These are phyloP conservation scores for Flaveria trinervia DNA, from an alignment of 129 eudicot genomes.

Conservation along the genomic window DNA sequence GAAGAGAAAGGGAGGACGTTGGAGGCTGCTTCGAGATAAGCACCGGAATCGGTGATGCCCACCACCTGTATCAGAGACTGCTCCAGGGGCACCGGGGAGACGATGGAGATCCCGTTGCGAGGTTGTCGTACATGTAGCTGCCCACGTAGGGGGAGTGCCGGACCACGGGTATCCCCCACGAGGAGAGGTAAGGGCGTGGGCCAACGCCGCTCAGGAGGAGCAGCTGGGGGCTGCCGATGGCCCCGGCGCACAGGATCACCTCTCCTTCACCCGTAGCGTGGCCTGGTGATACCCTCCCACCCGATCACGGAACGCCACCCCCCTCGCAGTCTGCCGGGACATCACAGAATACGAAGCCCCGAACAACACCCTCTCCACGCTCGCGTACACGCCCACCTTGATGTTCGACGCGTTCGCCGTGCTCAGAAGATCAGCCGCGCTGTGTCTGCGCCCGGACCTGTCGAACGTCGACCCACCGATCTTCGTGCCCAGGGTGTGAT, in stretches of 20 bases:
- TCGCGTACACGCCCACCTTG: constrained; percentile 59
- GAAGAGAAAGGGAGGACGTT: constrained; percentile 61
- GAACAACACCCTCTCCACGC: constrained; percentile 59
- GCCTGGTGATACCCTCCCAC: constrained; percentile 61
- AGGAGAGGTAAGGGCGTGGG: constrained; percentile 75
- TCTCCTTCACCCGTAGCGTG: constrained; percentile 61
- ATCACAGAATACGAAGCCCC: constrained; percentile 38
- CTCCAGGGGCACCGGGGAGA: constrained; percentile 70
- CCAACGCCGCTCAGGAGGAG: constrained; percentile 80
- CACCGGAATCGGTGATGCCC: constrained; percentile 71
- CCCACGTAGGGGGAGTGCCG: constrained; percentile 77
- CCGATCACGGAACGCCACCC: constrained; percentile 64
- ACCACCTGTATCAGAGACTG: constrained; percentile 91
- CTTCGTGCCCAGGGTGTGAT: constrained; percentile 69
- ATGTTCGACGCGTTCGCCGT: constrained; percentile 56
- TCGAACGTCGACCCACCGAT: constrained; percentile 84
- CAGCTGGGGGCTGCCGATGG: constrained; percentile 83
- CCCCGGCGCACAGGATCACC: constrained; percentile 71
- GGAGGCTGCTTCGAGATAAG: constrained; percentile 82
- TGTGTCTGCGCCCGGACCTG: constrained; percentile 57
- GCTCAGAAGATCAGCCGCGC: constrained; percentile 70
- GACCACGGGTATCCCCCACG: constrained; percentile 78
- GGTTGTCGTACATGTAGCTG: constrained; percentile 68
- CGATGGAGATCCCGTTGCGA: constrained; percentile 78
- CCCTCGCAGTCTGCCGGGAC: constrained; percentile 47